A percentile compares a stretch with the other conserved stretches of the same genome.
phyloP scores from a whole-genome alignment of 2,329 filamentous ascomycete species.

The Epichloe hybrida region DNA sequence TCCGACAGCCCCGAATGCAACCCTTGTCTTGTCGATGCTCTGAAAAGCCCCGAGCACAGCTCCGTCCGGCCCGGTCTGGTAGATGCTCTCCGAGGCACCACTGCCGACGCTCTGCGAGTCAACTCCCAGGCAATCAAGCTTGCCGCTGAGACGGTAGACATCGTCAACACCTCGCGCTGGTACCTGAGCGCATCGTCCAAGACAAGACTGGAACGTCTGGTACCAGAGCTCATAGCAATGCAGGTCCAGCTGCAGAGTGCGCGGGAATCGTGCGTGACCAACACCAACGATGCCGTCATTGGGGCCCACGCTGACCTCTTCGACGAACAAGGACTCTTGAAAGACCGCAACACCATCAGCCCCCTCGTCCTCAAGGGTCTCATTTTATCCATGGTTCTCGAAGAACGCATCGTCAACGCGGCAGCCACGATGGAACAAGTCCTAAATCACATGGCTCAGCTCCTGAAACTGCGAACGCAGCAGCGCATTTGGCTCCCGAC shows the following conservation, averaged over 20 bases:
- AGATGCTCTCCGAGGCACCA: constrained; percentile 17
- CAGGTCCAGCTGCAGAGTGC: constrained; percentile 15
- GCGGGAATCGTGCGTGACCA: constrained; percentile 12
- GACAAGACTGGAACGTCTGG: constrained; percentile 11
- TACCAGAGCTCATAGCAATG: constrained; percentile 9
- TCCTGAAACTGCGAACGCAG: constrained; percentile 21
- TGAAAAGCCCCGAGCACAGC: constrained; percentile 24
- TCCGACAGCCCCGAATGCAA: constrained; percentile 8
- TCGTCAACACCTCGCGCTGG: constrained; percentile 20
- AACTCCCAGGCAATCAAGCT: constrained; percentile 14
- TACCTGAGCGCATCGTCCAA: constrained; percentile 10
- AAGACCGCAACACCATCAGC: constrained; percentile 10
- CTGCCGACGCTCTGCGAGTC: constrained; percentile 12
- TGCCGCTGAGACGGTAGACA: constrained; percentile 12
- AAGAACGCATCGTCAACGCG: constrained; percentile 26
- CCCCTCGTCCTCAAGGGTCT: constrained; percentile 23
- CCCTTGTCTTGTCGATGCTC: constrained; percentile 20
- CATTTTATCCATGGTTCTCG: constrained; percentile 32
- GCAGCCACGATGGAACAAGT: constrained; percentile 18
- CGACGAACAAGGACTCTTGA: constrained; percentile 25
- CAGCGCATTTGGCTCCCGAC: constrained; percentile 29
- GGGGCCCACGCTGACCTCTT: constrained; percentile 26
- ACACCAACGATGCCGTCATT: constrained; percentile 27
- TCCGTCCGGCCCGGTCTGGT: constrained; percentile 19
- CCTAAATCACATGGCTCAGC: constrained; percentile 21